Percentiles rank a stretch among this genome's conserved stretches.
Conservation (phyloP, 1,284 basidiomycete genomes). For the Puccinia triticina region DNA sequence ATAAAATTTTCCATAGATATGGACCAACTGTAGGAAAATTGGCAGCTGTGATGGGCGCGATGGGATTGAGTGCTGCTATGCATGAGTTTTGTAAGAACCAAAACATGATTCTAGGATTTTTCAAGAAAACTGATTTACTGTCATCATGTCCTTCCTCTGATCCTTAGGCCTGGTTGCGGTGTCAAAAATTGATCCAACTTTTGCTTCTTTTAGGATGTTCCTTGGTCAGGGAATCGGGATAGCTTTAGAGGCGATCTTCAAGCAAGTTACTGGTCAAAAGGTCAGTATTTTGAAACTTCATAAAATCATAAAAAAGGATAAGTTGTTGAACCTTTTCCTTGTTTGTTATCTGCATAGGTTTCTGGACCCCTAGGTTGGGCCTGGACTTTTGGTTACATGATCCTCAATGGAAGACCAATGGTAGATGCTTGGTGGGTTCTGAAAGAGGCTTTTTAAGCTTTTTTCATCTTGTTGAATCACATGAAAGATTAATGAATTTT, state of each 20-base stretch:
- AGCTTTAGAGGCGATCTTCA: slow-evolving; percentile 26
- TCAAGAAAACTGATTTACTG: background rate
- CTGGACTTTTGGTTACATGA: slow-evolving; percentile 30
- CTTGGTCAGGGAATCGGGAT: slow-evolving; percentile 35
- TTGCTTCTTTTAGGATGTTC: slow-evolving; percentile 42
- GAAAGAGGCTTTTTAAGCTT: background rate
- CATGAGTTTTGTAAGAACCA: slow-evolving; percentile 45
- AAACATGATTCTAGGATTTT: background rate
- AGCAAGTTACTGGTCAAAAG: slow-evolving; percentile 40
- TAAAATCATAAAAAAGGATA: no score
- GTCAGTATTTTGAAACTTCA: slow-evolving; percentile 30
- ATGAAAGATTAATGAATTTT: background rate
- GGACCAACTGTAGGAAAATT: slow-evolving; percentile 15
- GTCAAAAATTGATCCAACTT: slow-evolving; percentile 39
- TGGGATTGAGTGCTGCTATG: slow-evolving; percentile 42
- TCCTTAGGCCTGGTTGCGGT: slow-evolving; percentile 12
- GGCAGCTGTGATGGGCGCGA: slow-evolving; percentile 35
- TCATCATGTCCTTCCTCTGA: background rate
- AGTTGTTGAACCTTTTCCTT: background rate
- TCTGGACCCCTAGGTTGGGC: slow-evolving; percentile 13
- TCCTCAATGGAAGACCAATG: slow-evolving; percentile 39
- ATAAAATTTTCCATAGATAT: slow-evolving; percentile 24
- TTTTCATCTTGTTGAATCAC: background rate
- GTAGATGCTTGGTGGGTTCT: slow-evolving; percentile 30
- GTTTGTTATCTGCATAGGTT: slow-evolving; percentile 9